phyloP scores from a whole-genome alignment of 1,139 yeast species.

The Debaryomyces fabryi region DNA sequence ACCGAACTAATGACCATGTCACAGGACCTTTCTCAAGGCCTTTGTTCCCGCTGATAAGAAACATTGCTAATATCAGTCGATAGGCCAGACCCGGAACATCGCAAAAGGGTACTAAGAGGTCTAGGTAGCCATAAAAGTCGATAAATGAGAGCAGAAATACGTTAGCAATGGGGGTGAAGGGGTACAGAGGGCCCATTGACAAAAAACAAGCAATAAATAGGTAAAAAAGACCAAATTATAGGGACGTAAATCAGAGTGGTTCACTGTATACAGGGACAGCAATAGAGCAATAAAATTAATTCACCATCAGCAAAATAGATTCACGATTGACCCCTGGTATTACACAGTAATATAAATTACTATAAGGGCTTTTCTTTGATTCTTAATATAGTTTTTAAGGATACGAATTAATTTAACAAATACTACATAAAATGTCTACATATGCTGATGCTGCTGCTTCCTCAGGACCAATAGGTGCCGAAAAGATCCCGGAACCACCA shows the following conservation, averaged over 20 bases:
- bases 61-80: not conserved
- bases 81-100: not conserved
- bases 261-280: slow-evolving; percentile 10
- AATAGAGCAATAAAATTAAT: slow-evolving; percentile 8
- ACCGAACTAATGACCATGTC: not conserved
- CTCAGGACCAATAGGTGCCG: slow-evolving; percentile 35
- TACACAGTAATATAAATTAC: slow-evolving; percentile 5
- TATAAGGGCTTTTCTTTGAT: not conserved
- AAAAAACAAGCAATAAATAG: not conserved
- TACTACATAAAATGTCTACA: slow-evolving; percentile 15
- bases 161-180: not conserved
- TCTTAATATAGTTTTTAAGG: not conserved
- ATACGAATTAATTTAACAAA: not conserved
- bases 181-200: not conserved
- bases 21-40: not conserved
- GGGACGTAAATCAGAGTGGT: not conserved
- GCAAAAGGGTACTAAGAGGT: not conserved
- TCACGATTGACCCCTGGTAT: slow-evolving; percentile 3
- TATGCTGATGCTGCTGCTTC: slow-evolving; percentile 48
- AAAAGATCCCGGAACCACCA: slow-evolving; percentile 28
- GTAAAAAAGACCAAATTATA: not conserved
- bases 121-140: not conserved
- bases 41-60: slow-evolving; percentile 1
- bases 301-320: slow-evolving; percentile 3
- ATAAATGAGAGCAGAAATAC: too few species aligned